Base-by-base conservation (phyloP, 2,329 filamentous ascomycete genomes). In the Hypocrella siamensis region DNA sequence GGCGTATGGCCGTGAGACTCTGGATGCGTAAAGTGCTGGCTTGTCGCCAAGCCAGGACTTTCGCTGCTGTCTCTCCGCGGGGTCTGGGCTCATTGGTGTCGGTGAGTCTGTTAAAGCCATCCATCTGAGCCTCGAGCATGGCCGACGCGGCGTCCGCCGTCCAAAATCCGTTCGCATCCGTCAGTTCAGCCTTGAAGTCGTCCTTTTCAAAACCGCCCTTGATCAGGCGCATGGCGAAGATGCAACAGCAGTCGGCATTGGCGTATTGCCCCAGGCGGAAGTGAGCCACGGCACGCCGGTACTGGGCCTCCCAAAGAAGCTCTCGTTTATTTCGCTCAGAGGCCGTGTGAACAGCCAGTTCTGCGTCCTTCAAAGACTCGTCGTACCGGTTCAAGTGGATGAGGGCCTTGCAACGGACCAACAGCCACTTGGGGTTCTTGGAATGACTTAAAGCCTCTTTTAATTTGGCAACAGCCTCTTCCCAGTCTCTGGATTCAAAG, bases 351-450 rank as follows among this genome's bases (percentile, higher is more conserved):
- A 79, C 67, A 3, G 75, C 80, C 30, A 65, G 63, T 39, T 84
- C 72, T 24, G 78, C 75, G 52, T 86, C 80, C 25, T 58, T 61
- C 28, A 90, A 67, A 1, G 84, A 80, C 16, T 69, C 63, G 3
- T 71, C 60, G 34, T 71, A 65, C 31, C 73, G 60, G 41, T 63
- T 62, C 3, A 67, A 62, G 36, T 80, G 70, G 31, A 82, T 67
- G 48, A 85, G 77, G 25, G 83, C 83, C 26, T 76, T 84, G 4
- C 84, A 80, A 15, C 88, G 82, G 42, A 79, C 75, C 39, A 90
- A 71, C 39, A 88, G 78, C 70, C 90, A 94, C 30, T 69, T 58
- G 2, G 83, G 79, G 3, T 81, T 83, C 25, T 61, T 61, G 0
- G 77, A 74, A 10, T 63, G 63, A 38, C 71, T 57, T 21, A 93